Evolutionary conservation across 169 alveolate species (phyloP).

Genomic region (Condylostoma magnum): DNA sequence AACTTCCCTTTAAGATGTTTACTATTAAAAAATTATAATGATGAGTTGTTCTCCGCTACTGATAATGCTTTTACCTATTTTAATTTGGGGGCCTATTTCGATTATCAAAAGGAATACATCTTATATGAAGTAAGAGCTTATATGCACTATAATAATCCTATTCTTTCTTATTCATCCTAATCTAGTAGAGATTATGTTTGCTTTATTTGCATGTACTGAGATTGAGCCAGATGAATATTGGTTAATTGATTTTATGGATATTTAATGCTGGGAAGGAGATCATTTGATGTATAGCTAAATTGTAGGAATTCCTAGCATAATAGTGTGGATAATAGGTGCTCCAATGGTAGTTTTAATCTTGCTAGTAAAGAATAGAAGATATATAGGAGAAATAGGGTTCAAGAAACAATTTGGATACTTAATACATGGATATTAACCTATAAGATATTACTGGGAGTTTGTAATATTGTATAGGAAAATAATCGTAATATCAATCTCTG

Average conservation of each 20-base stretch:
- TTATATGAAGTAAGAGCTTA: neutral
- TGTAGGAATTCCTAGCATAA: slow-evolving; percentile 19
- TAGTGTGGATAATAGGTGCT: slow-evolving; percentile 28
- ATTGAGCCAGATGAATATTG: neutral
- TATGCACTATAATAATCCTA: slow-evolving; percentile 16
- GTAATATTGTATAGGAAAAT: slow-evolving; percentile 49
- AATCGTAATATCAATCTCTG: slow-evolving; percentile 37
- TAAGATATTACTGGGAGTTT: slow-evolving; percentile 46
- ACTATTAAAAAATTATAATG: neutral
- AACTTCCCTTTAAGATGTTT: neutral
- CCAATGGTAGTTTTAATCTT: neutral
- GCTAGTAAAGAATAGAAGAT: neutral
- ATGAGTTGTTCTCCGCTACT: neutral
- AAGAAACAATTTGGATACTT: slow-evolving; percentile 42
- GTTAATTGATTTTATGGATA: neutral
- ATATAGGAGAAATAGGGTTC: neutral
- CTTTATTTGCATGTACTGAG: neutral
- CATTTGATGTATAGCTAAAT: neutral
- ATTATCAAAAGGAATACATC: neutral
- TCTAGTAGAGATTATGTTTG: slow-evolving; percentile 23
- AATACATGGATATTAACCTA: slow-evolving; percentile 33
- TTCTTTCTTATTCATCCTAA: slow-evolving; percentile 38
- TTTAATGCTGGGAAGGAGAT: slow-evolving; percentile 15
- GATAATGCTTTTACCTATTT: neutral
- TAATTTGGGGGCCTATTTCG: neutral